Evolutionary conservation across 768 basidiomycete genomes (phyloP).

Genomic region (Suillus weaverae): DNA sequence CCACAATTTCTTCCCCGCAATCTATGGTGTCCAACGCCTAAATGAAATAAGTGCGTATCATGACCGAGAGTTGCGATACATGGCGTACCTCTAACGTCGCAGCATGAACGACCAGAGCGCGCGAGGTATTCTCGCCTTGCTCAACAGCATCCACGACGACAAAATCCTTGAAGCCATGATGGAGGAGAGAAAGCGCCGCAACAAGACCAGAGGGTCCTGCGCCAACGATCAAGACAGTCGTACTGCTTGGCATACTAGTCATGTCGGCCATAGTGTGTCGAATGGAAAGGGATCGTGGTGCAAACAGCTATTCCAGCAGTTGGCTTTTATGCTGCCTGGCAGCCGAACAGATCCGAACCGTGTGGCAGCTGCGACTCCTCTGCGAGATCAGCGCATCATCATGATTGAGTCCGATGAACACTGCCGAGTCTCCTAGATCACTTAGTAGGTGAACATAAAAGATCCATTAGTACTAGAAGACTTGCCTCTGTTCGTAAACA

Average conservation of each 20-base stretch:
- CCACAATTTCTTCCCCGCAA: constrained; percentile 39
- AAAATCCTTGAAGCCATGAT: constrained; percentile 42
- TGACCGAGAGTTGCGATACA: constrained; percentile 18
- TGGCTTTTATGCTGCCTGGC: background rate
- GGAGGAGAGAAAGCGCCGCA: constrained; percentile 42
- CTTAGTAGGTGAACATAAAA: too few species aligned
- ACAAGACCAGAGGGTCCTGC: constrained; percentile 47
- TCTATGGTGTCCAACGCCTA: constrained; percentile 49
- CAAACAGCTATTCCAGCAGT: background rate
- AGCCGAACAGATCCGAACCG: background rate
- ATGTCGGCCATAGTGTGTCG: background rate
- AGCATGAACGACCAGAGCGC: constrained; percentile 50
- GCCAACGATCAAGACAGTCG: constrained; percentile 46
- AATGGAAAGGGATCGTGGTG: background rate
- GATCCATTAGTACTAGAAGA: too few species aligned
- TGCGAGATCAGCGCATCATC: background rate
- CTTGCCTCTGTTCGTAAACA: too few species aligned
- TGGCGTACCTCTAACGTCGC: constrained; percentile 49
- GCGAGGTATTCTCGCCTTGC: constrained; percentile 38
- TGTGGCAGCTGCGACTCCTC: background rate
- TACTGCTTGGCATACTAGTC: constrained; percentile 13
- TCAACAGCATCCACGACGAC: constrained; percentile 42
- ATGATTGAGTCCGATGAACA: too few species aligned
- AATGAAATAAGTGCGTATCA: constrained; percentile 22
- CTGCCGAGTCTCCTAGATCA: too few species aligned